Evolutionary conservation across 2,329 filamentous ascomycete genomes (phyloP).

Genomic region (Colletotrichum cordylinicola): DNA sequence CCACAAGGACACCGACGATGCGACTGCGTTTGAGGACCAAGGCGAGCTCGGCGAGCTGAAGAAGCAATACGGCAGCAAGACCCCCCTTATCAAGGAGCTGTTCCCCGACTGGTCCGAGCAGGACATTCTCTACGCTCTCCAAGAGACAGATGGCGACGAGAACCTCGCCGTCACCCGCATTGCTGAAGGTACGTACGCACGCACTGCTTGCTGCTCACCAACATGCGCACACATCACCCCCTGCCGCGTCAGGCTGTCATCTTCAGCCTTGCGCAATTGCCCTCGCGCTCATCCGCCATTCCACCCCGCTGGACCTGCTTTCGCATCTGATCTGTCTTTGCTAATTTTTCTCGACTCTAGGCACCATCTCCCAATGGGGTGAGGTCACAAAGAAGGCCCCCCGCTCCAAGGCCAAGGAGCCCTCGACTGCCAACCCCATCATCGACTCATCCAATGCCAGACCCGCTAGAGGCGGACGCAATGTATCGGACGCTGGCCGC

Average conservation of each 20-base stretch:
- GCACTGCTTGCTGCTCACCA: not conserved
- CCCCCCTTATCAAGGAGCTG: constrained; percentile 86
- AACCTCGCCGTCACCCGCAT: constrained; percentile 79
- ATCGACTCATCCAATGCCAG: constrained; percentile 53
- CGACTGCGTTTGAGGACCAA: constrained; percentile 73
- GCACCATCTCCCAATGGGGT: constrained; percentile 82
- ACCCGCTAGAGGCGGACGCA: constrained; percentile 65
- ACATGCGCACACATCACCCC: not conserved
- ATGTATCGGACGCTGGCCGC: constrained; percentile 63
- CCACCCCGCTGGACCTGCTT: not conserved
- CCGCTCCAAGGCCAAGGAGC: constrained; percentile 75
- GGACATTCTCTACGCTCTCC: constrained; percentile 89
- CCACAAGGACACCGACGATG: constrained; percentile 64
- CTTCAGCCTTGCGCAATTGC: not conserved
- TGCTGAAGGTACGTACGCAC: constrained; percentile 69
- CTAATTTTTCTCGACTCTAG: constrained; percentile 49
- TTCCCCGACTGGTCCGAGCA: constrained; percentile 96
- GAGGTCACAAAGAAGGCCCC: constrained; percentile 83
- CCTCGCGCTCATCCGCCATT: not conserved
- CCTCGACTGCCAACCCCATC: constrained; percentile 55
- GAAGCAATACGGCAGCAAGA: constrained; percentile 83
- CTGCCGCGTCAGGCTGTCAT: constrained; percentile 10
- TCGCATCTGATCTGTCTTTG: not conserved
- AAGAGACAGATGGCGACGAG: constrained; percentile 85
- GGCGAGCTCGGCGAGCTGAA: constrained; percentile 92